Evolutionary conservation across 208 protist genomes (phyloP), one percentile per base, ranked within the genome.

Genomic region (Leishmania mexicana): DNA sequence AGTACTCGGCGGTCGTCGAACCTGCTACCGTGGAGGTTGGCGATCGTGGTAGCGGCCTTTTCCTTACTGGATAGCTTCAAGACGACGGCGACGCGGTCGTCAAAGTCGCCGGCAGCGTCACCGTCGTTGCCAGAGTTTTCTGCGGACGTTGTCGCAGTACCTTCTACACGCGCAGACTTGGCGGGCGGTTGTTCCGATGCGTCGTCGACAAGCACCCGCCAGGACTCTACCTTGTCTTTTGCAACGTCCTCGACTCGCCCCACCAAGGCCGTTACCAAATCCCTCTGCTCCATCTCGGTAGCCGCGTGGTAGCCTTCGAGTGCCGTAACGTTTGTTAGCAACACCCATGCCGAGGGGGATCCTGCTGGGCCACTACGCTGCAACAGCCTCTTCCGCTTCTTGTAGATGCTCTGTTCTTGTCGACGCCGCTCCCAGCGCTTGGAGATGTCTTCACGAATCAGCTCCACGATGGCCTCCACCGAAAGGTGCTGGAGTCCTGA

Each of bases 341-440:
- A 70, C 21, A 96, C 80, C 17, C 80, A 64, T n/a, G 76, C 47
- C 19, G 90, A 90, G 3, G 93, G 93, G 1, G 64, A 74, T 0
- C 93, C 93, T 53, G 90, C 90, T 19, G 90, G 84, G 17, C 84
- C 83, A 19, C 54, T 75, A 42, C 40, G 47, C 19, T 86, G 78
- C 19, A 95, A 75, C 11, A 95, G 83, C 0, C 93, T 84, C 78
- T 94, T 93, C n/a, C 83, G 79, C 76, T 91, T 93, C 83, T 96
- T 95, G 79, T 95, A 85, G 1, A 91, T 53, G 24, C 75, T 73
- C 78, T 94, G 88, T 75, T 95, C 92, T 45, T 75, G 51, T 35
- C 85, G 81, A 10, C 89, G 87, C 35, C 80, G 74, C 58, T 94
- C 77, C 90, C 91, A 95, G 7, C 93, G 87, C 70, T 86, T 84